A percentile compares a stretch with the other conserved stretches of the same genome.
Conservation (phyloP, 2,329 filamentous ascomycete species). For the Aspergillus jensenii region DNA sequence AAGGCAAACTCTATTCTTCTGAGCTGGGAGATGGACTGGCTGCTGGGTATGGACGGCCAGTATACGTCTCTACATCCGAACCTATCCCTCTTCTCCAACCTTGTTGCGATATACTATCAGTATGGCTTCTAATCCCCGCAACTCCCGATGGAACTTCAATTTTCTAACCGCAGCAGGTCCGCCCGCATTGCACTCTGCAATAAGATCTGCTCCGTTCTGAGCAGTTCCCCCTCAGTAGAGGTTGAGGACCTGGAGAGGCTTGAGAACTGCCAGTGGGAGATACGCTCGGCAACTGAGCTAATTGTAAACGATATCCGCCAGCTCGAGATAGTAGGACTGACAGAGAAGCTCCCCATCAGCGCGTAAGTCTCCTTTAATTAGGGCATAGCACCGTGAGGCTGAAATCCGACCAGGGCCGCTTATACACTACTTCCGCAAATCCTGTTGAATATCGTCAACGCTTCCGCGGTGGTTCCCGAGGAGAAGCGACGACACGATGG, state of each 20-base stretch:
- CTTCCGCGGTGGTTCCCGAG: background rate
- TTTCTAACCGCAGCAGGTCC: background rate
- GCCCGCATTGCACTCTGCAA: background rate
- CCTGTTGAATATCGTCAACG: background rate
- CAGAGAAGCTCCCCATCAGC: background rate
- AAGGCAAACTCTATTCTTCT: background rate
- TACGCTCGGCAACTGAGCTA: background rate
- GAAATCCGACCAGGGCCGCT: background rate
- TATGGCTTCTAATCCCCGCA: background rate
- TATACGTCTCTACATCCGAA: constrained; percentile 1
- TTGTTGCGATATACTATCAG: background rate
- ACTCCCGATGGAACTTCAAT: too few species aligned
- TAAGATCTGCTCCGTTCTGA: background rate
- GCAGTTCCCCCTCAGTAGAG: background rate
- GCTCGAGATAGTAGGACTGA: background rate
- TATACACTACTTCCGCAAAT: background rate
- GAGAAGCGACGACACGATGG: background rate
- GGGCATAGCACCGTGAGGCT: background rate
- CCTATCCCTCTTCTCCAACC: background rate
- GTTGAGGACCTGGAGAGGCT: background rate
- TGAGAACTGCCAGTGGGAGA: background rate
- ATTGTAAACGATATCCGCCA: background rate
- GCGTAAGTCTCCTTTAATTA: background rate
- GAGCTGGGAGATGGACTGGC: constrained; percentile 9
- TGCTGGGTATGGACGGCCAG: background rate